These are phyloP conservation scores for Hericium coralloides DNA, from an alignment of 768 basidiomycete genomes.

Conservation along the genomic window DNA sequence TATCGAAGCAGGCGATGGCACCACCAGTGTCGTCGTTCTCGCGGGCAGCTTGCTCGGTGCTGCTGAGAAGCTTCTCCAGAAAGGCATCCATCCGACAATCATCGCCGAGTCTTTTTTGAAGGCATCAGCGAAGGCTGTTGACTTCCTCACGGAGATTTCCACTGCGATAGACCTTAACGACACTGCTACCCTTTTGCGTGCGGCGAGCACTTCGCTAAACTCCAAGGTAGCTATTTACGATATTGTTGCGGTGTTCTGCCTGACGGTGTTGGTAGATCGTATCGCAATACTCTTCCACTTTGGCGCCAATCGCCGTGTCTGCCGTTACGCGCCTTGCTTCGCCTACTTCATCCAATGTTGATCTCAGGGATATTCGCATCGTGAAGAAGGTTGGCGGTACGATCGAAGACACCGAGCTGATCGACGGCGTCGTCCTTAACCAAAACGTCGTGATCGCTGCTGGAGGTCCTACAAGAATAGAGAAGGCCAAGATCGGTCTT, in stretches of 20 bases:
- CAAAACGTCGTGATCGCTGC: slow-evolving; percentile 88
- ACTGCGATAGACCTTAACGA: slow-evolving; percentile 89
- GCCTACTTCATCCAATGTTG: slow-evolving; percentile 86
- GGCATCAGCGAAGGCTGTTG: slow-evolving; percentile 88
- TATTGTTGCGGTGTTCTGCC: neutral
- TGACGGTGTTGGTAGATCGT: slow-evolving; percentile 59
- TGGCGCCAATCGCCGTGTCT: slow-evolving; percentile 97
- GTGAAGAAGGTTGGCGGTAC: slow-evolving; percentile 99
- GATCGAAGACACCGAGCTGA: slow-evolving; percentile 95
- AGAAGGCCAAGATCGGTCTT: slow-evolving; percentile 97
- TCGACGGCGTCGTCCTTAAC: slow-evolving; percentile 95
- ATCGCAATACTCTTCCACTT: slow-evolving; percentile 95
- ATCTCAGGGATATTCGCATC: slow-evolving; percentile 90
- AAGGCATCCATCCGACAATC: slow-evolving; percentile 96
- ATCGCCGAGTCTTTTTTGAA: slow-evolving; percentile 93
- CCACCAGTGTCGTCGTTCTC: slow-evolving; percentile 93
- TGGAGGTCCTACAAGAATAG: slow-evolving; percentile 89
- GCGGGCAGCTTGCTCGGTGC: slow-evolving; percentile 90
- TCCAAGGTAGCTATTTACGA: slow-evolving; percentile 63
- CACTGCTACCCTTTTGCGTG: slow-evolving; percentile 74
- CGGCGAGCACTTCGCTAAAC: slow-evolving; percentile 91
- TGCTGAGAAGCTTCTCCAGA: slow-evolving; percentile 92
- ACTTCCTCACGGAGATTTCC: slow-evolving; percentile 88
- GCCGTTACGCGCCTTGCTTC: slow-evolving; percentile 90
- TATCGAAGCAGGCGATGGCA: slow-evolving; percentile 97